Conservation (phyloP, 1,139 yeast species). For the Suhomyces bribrorum region DNA sequence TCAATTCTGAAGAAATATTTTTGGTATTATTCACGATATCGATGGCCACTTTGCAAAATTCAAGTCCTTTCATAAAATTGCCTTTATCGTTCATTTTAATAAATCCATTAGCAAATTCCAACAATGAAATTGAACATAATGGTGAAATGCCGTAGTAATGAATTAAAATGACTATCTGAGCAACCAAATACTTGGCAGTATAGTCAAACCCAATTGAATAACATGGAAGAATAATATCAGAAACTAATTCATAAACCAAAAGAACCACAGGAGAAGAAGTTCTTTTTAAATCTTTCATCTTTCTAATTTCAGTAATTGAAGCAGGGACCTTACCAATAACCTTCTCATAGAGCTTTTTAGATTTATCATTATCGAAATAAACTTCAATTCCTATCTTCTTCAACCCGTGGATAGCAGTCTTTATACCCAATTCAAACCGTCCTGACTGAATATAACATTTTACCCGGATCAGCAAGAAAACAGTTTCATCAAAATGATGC, state of each 20-base stretch:
- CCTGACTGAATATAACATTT: slow-evolving; percentile 42
- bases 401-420: slow-evolving; percentile 37
- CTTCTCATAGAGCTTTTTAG: slow-evolving; percentile 22
- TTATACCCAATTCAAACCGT: slow-evolving; percentile 35
- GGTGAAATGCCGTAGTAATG: slow-evolving; percentile 28
- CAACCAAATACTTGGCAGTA: slow-evolving; percentile 27
- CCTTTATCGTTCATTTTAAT: slow-evolving; percentile 40
- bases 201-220: slow-evolving; percentile 26
- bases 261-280: slow-evolving; percentile 31
- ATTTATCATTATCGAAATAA: slow-evolving; percentile 24
- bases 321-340: slow-evolving; percentile 38
- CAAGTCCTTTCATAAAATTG: slow-evolving; percentile 28
- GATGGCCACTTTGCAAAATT: slow-evolving; percentile 38
- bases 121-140: slow-evolving; percentile 29
- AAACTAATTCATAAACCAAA: slow-evolving; percentile 45
- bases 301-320: slow-evolving; percentile 45
- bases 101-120: slow-evolving; percentile 37
- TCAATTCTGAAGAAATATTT: slow-evolving; percentile 37
- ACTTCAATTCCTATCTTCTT: slow-evolving; percentile 32
- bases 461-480: slow-evolving; percentile 38
- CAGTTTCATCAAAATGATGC: slow-evolving; percentile 30
- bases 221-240: slow-evolving; percentile 42
- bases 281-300: slow-evolving; percentile 25
- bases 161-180: slow-evolving; percentile 28
- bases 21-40: slow-evolving; percentile 37